A percentile compares a stretch with the other conserved stretches of the same genome.
These are phyloP conservation scores for Ophiostoma sp. DNA, from an alignment of 2,329 filamentous ascomycete genomes.

Conservation along the genomic window DNA sequence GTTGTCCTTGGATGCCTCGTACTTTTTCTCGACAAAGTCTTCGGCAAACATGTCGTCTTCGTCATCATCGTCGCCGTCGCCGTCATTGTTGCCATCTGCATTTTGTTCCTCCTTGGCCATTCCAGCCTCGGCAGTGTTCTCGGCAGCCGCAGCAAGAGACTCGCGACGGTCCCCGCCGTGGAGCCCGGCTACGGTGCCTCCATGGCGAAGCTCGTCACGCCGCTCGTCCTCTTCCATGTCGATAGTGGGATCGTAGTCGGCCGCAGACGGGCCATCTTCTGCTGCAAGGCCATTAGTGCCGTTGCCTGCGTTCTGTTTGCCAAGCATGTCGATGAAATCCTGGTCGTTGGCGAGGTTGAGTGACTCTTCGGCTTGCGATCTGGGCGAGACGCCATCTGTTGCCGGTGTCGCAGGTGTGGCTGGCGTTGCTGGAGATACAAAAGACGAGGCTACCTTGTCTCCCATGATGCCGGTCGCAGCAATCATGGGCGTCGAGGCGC, in stretches of 20 bases:
- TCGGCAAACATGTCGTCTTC: slow-evolving; percentile 90
- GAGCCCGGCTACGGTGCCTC: slow-evolving; percentile 43
- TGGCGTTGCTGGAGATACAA: slow-evolving; percentile 38
- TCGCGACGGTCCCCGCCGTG: slow-evolving; percentile 39
- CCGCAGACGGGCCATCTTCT: slow-evolving; percentile 78
- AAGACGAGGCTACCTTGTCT: slow-evolving; percentile 15
- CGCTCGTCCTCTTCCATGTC: slow-evolving; percentile 83
- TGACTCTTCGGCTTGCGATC: slow-evolving; percentile 44
- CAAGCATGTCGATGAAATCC: slow-evolving; percentile 59
- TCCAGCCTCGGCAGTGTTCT: slow-evolving; percentile 25
- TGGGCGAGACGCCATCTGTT: slow-evolving; percentile 31
- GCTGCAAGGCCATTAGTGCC: slow-evolving; percentile 31
- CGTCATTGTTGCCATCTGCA: background rate
- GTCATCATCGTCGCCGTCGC: slow-evolving; percentile 35
- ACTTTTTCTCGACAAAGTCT: slow-evolving; percentile 64
- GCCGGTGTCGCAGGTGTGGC: slow-evolving; percentile 27
- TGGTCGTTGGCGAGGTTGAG: slow-evolving; percentile 63
- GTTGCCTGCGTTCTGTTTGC: slow-evolving; percentile 34
- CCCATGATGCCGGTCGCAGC: slow-evolving; percentile 35
- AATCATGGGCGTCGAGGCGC: slow-evolving; percentile 63
- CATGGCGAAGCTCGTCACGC: slow-evolving; percentile 60
- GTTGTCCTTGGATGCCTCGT: slow-evolving; percentile 40
- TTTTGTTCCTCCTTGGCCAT: background rate
- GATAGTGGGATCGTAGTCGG: slow-evolving; percentile 82
- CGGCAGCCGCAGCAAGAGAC: slow-evolving; percentile 28